A percentile compares a stretch with the other conserved stretches of the same genome.
Evolutionary conservation across 148 eudicot species (phyloP).

Genomic region (Rhododendron vialii): DNA sequence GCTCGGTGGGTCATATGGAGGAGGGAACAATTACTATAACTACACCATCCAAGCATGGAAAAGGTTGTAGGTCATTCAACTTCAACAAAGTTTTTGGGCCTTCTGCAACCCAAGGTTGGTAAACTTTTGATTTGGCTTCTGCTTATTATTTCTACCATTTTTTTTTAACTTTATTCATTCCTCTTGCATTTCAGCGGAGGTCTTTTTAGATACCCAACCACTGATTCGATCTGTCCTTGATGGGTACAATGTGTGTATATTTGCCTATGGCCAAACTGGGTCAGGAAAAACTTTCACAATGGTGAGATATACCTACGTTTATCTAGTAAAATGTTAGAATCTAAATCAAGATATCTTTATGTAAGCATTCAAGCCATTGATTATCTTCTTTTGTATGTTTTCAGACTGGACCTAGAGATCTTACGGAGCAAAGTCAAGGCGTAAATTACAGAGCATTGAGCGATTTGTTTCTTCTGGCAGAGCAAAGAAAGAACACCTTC

Average conservation of each 20-base stretch:
- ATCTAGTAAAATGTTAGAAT: neutral
- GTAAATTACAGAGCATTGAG: conserved; percentile 89
- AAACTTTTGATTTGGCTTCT: neutral
- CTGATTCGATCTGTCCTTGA: conserved; percentile 93
- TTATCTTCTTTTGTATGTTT: conserved; percentile 12
- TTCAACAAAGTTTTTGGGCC: conserved; percentile 96
- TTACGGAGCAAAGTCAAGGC: conserved; percentile 82
- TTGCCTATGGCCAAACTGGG: conserved; percentile 98
- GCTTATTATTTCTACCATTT: neutral
- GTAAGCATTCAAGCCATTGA: conserved; percentile 1
- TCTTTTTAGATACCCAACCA: conserved; percentile 83
- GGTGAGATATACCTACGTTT: conserved; percentile 37
- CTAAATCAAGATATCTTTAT: neutral
- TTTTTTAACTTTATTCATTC: conserved; percentile 18
- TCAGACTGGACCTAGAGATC: conserved; percentile 84
- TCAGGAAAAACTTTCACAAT: conserved; percentile 94
- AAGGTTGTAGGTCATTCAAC: conserved; percentile 68
- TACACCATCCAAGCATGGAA: conserved; percentile 75
- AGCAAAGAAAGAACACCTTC: conserved; percentile 76
- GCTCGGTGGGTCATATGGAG: conserved; percentile 69
- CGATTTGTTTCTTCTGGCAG: conserved; percentile 75
- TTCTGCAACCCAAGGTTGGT: conserved; percentile 82
- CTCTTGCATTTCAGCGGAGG: conserved; percentile 57
- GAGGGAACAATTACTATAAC: conserved; percentile 73
- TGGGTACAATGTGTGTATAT: conserved; percentile 93